Conservation (phyloP, 139 green algal species). For the Closterium sp. region DNA sequence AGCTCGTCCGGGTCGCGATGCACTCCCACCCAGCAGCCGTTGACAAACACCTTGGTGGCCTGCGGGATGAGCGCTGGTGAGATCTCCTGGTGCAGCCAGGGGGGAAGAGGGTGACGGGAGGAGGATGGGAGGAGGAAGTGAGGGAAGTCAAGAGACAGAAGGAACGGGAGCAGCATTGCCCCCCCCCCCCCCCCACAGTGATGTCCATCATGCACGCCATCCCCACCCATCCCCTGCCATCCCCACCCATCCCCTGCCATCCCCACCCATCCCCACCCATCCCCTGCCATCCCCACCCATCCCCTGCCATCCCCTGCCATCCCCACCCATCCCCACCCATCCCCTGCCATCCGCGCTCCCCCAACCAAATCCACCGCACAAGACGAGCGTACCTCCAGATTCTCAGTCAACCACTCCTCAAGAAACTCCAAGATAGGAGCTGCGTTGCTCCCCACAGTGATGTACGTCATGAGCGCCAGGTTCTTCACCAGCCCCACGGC, state of each 20-base stretch:
- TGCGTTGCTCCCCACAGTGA: conserved; percentile 57
- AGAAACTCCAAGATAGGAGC: conserved; percentile 62
- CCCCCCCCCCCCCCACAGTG: conserved; percentile 61
- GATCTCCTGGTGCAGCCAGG: conserved; percentile 52
- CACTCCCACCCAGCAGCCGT: conserved; percentile 83
- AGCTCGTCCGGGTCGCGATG: conserved; percentile 59
- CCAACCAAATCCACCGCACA: conserved; percentile 34
- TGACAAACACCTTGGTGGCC: conserved; percentile 82
- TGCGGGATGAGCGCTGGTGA: conserved; percentile 52
- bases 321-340: not conserved
- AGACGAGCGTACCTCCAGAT: conserved; percentile 48
- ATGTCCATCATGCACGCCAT: conserved; percentile 92
- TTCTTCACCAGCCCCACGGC: conserved; percentile 97
- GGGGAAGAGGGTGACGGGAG: not conserved
- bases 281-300: not conserved
- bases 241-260: conserved; percentile 79
- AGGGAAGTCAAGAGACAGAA: too few relatives aligned
- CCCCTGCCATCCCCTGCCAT: conserved; percentile 57
- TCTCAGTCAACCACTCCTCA: conserved; percentile 65
- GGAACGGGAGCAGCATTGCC: conserved; percentile 48
- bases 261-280: too few relatives aligned
- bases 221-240: conserved; percentile 82
- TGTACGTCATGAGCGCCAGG: conserved; percentile 90
- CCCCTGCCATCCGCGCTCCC: not conserved
- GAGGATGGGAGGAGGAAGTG: not conserved